Conservation (phyloP, 1,139 yeast species). For the Wickerhamiella pararugosa region DNA sequence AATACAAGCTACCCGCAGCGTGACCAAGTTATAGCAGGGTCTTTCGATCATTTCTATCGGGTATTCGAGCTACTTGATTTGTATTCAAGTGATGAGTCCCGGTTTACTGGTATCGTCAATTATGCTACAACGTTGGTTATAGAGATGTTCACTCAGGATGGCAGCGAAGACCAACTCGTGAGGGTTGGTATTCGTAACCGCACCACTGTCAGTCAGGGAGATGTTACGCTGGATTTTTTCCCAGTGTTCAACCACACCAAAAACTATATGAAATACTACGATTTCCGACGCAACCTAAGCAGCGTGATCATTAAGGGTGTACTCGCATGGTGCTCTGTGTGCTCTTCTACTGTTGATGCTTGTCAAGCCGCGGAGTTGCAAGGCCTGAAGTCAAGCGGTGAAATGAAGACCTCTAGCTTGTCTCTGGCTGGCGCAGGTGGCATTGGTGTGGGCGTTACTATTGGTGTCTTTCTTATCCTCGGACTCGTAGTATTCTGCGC, state of each 20-base stretch:
- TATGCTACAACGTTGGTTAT: conserved; percentile 31
- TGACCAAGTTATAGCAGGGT: conserved; percentile 29
- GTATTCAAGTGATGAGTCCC: conserved; percentile 20
- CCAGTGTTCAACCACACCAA: conserved; percentile 26
- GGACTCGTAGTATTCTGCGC: conserved; percentile 7
- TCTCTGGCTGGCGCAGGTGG: conserved; percentile 33
- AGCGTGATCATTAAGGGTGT: conserved; percentile 17
- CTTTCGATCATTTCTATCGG: conserved; percentile 30
- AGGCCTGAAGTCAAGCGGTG: background rate
- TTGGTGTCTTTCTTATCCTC: conserved; percentile 25
- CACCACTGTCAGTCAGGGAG: conserved; percentile 15
- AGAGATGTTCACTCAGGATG: conserved; percentile 23
- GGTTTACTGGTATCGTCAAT: conserved; percentile 31
- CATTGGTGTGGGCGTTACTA: conserved; percentile 35
- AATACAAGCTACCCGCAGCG: conserved; percentile 25
- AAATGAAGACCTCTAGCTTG: conserved; percentile 11
- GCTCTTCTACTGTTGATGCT: conserved; percentile 11
- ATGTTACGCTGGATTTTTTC: conserved; percentile 19
- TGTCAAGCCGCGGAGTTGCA: background rate
- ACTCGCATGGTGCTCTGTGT: too few species aligned
- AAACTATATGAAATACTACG: conserved; percentile 24
- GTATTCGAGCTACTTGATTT: conserved; percentile 26
- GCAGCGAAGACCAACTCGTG: conserved; percentile 22
- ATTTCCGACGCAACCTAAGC: conserved; percentile 21
- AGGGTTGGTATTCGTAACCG: conserved; percentile 32